Base-by-base conservation (phyloP, 495 filamentous ascomycete species). In the Barbatosphaeria neglecta region DNA sequence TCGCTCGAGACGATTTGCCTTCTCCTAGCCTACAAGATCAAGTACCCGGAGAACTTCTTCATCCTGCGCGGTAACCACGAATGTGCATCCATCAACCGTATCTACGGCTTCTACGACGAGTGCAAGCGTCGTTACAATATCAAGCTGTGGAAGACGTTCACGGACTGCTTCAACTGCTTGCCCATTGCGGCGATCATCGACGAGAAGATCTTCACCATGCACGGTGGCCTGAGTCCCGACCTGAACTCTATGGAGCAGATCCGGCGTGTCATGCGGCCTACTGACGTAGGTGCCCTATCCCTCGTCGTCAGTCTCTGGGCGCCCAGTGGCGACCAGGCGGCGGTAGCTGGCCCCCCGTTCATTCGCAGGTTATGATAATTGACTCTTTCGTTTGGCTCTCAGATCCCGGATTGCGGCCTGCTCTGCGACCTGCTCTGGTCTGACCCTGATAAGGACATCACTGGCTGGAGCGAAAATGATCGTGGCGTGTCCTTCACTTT, bases 151-250 rank as follows among this genome's bases (percentile, higher is more conserved):
- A 98, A 98, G 77, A 98, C 92, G 6, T 98, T 98, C 63, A 98
- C 92, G 31, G 92, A 98, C 60, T 98, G 92, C 79, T 98, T 98
- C 79, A 98, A 98, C 75, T 98, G 92, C 74, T 66, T 98, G 60
- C 92, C 92, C 24, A 98, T 98, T 66, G 92, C 92, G n/a, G 92
- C 92, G 47, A 98, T 98, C 66, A 98, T 98, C 58, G 92, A 98
- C 62, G 92, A 98, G 77, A 98, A 98, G 84, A 98, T 98, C 58
- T 97, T 98, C 78, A 98, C 92, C 50, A 98, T 98, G 92, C 92
- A 98, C 67, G 92, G 92, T 58, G 92, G 92, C 56, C 71, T 98
- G 59, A 96, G 92, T 60, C 92, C 92, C 22, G 92, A 98, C 59
- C 73, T 98, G 41, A 98, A 97, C 75, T 96, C 92, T 24, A 98